Percentiles rank a stretch among this genome's conserved stretches.
Evolutionary conservation across 2,329 filamentous ascomycete species (phyloP).

Genomic region (Delphinella strobiligena): DNA sequence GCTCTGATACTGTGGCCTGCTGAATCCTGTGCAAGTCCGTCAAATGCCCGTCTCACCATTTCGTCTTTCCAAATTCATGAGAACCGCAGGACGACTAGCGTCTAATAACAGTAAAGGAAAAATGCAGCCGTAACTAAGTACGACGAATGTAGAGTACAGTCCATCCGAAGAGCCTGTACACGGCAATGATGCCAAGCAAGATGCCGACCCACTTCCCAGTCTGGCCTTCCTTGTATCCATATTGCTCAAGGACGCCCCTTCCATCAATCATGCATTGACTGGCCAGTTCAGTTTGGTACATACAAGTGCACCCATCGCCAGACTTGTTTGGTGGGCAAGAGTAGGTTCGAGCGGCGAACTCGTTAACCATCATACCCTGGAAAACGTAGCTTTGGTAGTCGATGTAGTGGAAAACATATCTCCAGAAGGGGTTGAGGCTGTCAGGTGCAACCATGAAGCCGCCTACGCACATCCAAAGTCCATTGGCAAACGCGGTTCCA

Average conservation of each 20-base stretch:
- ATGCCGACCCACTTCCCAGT: constrained; percentile 64
- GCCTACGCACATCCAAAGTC: constrained; percentile 77
- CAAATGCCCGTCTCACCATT: too few species aligned
- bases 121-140: constrained; percentile 11
- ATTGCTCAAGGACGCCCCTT: constrained; percentile 54
- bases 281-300: constrained; percentile 54
- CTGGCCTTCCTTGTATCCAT: constrained; percentile 54
- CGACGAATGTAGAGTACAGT: constrained; percentile 38
- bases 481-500: constrained; percentile 73
- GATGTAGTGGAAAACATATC: constrained; percentile 79
- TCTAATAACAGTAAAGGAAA: not conserved
- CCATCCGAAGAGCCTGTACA: constrained; percentile 60
- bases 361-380: constrained; percentile 87
- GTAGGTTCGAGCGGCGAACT: constrained; percentile 58
- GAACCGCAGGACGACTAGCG: too few species aligned
- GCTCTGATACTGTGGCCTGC: too few species aligned
- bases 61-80: too few species aligned
- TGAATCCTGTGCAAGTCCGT: too few species aligned
- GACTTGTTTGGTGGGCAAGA: constrained; percentile 32
- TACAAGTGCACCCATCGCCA: constrained; percentile 49
- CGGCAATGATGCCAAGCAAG: constrained; percentile 61
- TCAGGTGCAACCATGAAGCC: constrained; percentile 68
- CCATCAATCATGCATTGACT: constrained; percentile 59
- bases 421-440: constrained; percentile 71
- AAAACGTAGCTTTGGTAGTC: constrained; percentile 83